These are phyloP conservation scores for Xylaria venustula DNA, from an alignment of 495 filamentous ascomycete species.

Conservation along the genomic window DNA sequence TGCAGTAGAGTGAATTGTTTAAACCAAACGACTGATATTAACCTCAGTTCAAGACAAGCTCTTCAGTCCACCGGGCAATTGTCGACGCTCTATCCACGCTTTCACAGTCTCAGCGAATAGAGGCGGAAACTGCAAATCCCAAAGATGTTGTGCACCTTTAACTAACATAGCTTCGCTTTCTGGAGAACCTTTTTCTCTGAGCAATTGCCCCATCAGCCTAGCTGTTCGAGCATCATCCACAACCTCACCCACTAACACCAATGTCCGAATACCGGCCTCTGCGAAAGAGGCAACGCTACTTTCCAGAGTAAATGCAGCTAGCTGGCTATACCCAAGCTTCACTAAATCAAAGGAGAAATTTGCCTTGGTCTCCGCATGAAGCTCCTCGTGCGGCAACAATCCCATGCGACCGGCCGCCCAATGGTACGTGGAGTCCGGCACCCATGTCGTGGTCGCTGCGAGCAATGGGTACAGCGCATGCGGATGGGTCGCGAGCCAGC, in stretches of 20 bases:
- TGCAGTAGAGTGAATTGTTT: too few species aligned
- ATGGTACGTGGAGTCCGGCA: constrained; percentile 12
- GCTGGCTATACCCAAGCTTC: background rate
- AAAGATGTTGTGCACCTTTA: constrained; percentile 32
- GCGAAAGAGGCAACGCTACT: constrained; percentile 15
- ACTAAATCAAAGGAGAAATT: background rate
- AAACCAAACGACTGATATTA: too few species aligned
- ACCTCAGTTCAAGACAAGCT: background rate
- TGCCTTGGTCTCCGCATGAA: constrained; percentile 8
- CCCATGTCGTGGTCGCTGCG: constrained; percentile 18
- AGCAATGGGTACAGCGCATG: constrained; percentile 17
- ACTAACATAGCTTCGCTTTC: constrained; percentile 26
- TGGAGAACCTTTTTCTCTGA: constrained; percentile 11
- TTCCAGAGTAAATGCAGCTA: constrained; percentile 3
- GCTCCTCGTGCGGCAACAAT: constrained; percentile 21
- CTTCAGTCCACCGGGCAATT: background rate
- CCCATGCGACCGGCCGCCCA: constrained; percentile 21
- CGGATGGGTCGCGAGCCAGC: constrained; percentile 15
- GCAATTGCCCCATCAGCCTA: constrained; percentile 17
- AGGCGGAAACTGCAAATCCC: constrained; percentile 35
- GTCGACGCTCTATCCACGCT: constrained; percentile 31
- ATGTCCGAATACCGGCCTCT: constrained; percentile 25
- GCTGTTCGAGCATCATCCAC: constrained; percentile 24
- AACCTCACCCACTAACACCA: constrained; percentile 30
- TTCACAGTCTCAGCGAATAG: constrained; percentile 32